Evolutionary conservation across 2,329 filamentous ascomycete genomes (phyloP).

Genomic region (Hypoxylon sp.): DNA sequence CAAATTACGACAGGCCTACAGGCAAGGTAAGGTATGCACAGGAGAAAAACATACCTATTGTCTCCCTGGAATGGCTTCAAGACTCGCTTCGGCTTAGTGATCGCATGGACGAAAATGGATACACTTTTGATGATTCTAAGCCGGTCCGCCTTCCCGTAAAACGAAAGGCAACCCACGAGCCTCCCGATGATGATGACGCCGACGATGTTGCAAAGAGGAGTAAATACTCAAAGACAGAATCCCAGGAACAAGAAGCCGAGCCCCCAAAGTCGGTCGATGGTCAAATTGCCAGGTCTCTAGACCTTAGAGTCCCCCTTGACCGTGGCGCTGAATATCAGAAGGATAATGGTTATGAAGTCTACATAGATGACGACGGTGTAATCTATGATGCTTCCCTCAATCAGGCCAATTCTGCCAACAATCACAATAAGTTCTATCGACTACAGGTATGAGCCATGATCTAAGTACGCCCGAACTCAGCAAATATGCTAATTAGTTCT

Average conservation of each 20-base stretch:
- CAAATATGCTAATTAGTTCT: slow-evolving; percentile 10
- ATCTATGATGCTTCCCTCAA: slow-evolving; percentile 87
- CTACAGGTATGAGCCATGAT: slow-evolving; percentile 69
- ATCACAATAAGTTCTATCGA: slow-evolving; percentile 89
- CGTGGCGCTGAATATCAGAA: slow-evolving; percentile 58
- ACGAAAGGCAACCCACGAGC: slow-evolving; percentile 40
- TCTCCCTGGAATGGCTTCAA: slow-evolving; percentile 74
- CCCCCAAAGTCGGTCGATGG: slow-evolving; percentile 55
- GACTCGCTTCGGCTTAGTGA: slow-evolving; percentile 64
- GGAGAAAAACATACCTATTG: slow-evolving; percentile 66
- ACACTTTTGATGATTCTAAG: slow-evolving; percentile 44
- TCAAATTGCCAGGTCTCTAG: slow-evolving; percentile 64
- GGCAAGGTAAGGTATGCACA: slow-evolving; percentile 67
- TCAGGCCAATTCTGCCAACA: slow-evolving; percentile 78
- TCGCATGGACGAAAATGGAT: slow-evolving; percentile 56
- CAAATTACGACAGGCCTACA: slow-evolving; percentile 65
- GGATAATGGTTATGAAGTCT: slow-evolving; percentile 65
- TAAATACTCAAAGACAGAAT: slow-evolving; percentile 51
- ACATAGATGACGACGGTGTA: slow-evolving; percentile 74
- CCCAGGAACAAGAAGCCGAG: slow-evolving; percentile 49
- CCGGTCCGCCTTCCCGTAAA: slow-evolving; percentile 41
- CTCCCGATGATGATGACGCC: slow-evolving; percentile 44
- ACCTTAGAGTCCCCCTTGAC: slow-evolving; percentile 67
- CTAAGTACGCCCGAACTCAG: slow-evolving; percentile 6
- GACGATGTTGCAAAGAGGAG: slow-evolving; percentile 51